Evolutionary conservation across 495 filamentous ascomycete genomes (phyloP), one percentile per base, ranked within the genome.

Genomic region (Platismatia glauca): DNA sequence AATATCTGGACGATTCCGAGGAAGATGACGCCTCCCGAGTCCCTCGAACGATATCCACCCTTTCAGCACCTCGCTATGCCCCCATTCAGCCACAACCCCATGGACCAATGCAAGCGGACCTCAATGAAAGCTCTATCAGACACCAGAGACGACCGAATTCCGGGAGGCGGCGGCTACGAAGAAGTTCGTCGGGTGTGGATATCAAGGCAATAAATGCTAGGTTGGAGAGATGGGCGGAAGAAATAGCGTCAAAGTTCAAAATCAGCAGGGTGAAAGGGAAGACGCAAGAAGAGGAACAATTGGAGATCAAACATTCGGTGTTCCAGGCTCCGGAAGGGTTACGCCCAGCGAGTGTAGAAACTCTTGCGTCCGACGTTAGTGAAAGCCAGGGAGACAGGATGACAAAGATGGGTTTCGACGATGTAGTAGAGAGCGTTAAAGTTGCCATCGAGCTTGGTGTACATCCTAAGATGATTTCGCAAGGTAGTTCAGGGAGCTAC

Each of bases 121-220:
- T 70, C 63, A 68, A 71, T 66, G 66, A 71, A 55, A 75, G 71
- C 60, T 74, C 76, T 27, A 71, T 72, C 62, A 75, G 71, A 37
- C 70, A 76, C 64, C 77, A 74, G 68, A 76, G 77, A 59, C 75
- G 79, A 65, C 74, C 75, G 24, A 78, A 71, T 67, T 76, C 76
- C 55, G 74, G 79, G 50, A 71, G 73, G 37, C 75, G 84, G 50
- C 82, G 83, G 57, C 77, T 78, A 48, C 79, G 86, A 65, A 87
- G 91, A 63, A 95, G 90, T 70, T 89, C 84, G 62, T 91, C 90
- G 35, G 92, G 90, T 7, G 94, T 97, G 15, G 94, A 99, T 72
- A 92, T 99, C 69, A 97, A 97, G 74, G 94, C 93, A 64, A 97
- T 99, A 73, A 99, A 99, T 75, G 92, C 94, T 60, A 84, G 94